These are phyloP conservation scores for Fraxinus platypoda DNA, from an alignment of 305 asterid genomes.

Conservation along the genomic window DNA sequence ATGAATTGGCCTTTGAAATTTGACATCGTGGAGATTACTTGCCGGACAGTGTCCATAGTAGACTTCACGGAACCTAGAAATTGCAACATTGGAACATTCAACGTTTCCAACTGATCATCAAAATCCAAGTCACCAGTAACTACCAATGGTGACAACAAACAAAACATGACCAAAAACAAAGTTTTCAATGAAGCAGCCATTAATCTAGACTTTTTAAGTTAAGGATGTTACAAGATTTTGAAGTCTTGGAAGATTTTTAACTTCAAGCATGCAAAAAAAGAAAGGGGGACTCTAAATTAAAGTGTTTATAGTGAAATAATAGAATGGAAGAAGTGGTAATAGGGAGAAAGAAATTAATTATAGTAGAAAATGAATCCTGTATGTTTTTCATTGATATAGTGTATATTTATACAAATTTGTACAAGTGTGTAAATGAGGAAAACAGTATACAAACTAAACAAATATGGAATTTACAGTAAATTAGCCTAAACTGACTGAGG, in stretches of 20 bases:
- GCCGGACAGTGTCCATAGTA: slow-evolving; percentile 31
- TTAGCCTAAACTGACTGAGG: neutral
- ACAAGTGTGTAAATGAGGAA: neutral
- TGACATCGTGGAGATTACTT: slow-evolving; percentile 34
- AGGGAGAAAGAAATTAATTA: neutral
- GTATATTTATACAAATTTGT: neutral
- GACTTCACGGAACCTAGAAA: slow-evolving; percentile 36
- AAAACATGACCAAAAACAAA: slow-evolving; percentile 14
- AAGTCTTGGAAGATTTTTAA: neutral
- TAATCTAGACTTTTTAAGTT: neutral
- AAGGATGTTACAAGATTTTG: neutral
- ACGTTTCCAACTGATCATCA: slow-evolving; percentile 18
- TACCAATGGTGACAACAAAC: neutral
- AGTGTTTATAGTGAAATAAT: neutral
- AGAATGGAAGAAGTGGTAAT: neutral
- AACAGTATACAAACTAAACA: neutral
- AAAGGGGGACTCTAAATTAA: neutral
- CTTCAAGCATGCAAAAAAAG: neutral
- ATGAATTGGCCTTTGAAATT: slow-evolving; percentile 20
- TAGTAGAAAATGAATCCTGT: neutral
- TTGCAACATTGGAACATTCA: slow-evolving; percentile 44
- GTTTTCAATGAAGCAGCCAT: neutral
- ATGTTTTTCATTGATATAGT: neutral
- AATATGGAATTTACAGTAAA: neutral
- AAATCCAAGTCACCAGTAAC: slow-evolving; percentile 14